These are phyloP conservation scores for Aphanocladium album DNA, from an alignment of 2,329 filamentous ascomycete species.

Conservation along the genomic window DNA sequence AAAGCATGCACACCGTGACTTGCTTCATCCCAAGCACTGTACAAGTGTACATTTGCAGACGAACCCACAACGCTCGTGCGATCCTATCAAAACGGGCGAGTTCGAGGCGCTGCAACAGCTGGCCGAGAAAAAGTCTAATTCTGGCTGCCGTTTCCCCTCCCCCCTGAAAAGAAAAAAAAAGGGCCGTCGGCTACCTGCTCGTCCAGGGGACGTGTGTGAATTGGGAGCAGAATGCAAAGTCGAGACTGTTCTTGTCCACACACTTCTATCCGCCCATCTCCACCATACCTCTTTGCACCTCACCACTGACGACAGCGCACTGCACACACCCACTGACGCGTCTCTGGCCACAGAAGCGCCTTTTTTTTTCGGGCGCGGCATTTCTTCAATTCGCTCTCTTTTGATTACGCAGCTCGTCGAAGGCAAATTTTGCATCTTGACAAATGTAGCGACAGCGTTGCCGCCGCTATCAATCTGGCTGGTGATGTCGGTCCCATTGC, in stretches of 20 bases:
- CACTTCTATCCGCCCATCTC: background rate
- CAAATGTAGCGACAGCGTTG: no score
- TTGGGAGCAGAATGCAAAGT: no score
- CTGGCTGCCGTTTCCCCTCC: background rate
- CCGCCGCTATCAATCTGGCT: no score
- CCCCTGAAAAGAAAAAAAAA: background rate
- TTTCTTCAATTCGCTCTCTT: no score
- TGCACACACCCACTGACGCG: no score
- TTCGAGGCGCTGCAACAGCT: background rate
- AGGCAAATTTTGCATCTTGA: no score
- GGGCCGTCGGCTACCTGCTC: no score
- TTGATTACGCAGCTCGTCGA: no score
- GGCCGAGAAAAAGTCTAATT: background rate
- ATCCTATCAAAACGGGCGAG: background rate
- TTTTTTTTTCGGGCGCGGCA: no score
- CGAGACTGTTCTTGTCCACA: constrained; percentile 10
- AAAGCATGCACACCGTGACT: background rate
- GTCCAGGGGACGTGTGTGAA: no score
- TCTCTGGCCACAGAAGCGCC: no score
- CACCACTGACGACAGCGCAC: background rate
- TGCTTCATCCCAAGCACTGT: background rate
- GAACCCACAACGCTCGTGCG: background rate
- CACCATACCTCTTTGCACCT: background rate
- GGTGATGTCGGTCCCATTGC: no score
- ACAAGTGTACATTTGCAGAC: background rate